Base-by-base conservation (phyloP, 805 yeast genomes). In the Schizosaccharomyces octosporus region DNA sequence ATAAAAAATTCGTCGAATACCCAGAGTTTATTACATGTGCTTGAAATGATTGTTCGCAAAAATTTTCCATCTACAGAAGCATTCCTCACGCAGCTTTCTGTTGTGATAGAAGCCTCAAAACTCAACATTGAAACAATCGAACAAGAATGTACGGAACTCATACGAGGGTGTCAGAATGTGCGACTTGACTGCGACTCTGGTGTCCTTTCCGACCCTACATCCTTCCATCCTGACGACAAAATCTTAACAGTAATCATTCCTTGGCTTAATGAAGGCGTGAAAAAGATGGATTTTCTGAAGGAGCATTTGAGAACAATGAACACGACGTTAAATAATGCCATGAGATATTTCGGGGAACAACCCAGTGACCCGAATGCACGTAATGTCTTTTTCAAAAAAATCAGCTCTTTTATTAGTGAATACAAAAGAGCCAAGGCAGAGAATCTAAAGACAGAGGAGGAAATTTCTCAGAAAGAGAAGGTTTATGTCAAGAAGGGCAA, bases 261-360 rank as follows among this genome's bases (percentile, higher is more conserved):
- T 6, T 83, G 81, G 13, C 70, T 94, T 58, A 86, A 88, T 24
- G 81, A 79, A 60, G 96, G 97, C 2, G 76, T 83, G 62, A 77
- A 79, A 59, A 87, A 86, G 71, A 80, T 81, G 60, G 80, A 80
- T 21, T 72, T 83, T 48, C 72, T 93, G 55, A 78, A 78, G 58
- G 80, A 81, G 61, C 89, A 85, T 65, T 74, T 83, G 36, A 77
- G 76, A 62, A 72, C 80, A 29, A 81, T 90, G 0, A 72, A 82
- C 62, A 74, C 78, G 55, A 87, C 84, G 63, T 85, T 85, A 68
- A 80, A 80, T 61, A 75, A 78, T 42, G 74, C 88, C 64, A 84
- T 93, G 94, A 77, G 77, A 64, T 81, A 79, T 66, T 93, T 86
- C 69, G 97, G 97, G n/a, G 98, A 93, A 71, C 94, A 87, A 69